Percentiles rank a stretch among this genome's conserved stretches.
Evolutionary conservation across 2,329 filamentous ascomycete species (phyloP).

Genomic region (Colletotrichum lentis): DNA sequence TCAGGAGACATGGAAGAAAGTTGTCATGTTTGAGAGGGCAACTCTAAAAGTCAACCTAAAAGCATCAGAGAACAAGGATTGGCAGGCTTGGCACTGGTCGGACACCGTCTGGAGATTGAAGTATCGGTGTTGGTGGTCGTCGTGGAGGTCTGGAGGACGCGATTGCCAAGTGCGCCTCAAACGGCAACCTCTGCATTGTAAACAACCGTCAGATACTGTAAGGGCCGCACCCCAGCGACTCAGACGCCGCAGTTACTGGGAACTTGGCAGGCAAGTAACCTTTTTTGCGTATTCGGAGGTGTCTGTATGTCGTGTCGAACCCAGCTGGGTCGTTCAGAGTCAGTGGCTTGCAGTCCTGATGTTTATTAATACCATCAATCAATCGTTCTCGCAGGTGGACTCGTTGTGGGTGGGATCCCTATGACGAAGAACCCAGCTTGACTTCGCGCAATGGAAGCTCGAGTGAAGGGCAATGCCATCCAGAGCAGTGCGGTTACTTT

Average conservation of each 20-base stretch:
- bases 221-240: background rate
- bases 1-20: conserved; percentile 21
- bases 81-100: too few relatives aligned
- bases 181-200: background rate
- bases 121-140: too few relatives aligned
- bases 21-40: conserved; percentile 32
- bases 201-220: background rate
- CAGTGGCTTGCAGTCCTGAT: background rate
- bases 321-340: background rate
- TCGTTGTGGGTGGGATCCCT: background rate
- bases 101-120: too few relatives aligned
- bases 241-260: background rate
- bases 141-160: background rate
- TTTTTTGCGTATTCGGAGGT: background rate
- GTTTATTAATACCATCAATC: background rate
- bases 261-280: conserved; percentile 9
- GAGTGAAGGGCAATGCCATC: background rate
- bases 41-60: conserved; percentile 24
- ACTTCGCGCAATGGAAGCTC: background rate
- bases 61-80: background rate
- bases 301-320: background rate
- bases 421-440: background rate
- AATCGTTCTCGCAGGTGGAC: conserved; percentile 12
- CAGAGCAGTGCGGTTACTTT: background rate
- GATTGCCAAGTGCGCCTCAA: background rate